phyloP scores from a whole-genome alignment of 441 rosid genomes.

The Raphanus hybrid region DNA sequence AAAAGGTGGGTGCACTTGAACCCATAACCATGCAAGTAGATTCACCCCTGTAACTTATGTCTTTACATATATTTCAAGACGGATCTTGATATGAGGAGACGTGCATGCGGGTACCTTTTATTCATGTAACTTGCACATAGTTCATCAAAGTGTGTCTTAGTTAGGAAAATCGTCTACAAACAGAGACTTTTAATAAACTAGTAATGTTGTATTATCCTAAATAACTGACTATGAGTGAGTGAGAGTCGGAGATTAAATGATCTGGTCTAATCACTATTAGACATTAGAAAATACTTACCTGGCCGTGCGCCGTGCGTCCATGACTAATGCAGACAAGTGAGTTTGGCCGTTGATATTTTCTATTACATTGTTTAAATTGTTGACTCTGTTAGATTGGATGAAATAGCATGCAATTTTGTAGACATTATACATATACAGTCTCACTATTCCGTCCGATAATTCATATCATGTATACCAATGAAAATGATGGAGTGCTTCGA shows the following conservation, averaged over 20 bases:
- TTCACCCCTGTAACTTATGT: too few species aligned
- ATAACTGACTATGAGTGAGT: not conserved
- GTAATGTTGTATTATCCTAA: not conserved
- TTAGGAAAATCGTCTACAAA: not conserved
- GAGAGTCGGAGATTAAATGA: not conserved
- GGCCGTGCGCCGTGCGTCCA: not conserved
- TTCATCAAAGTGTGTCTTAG: conserved; percentile 4
- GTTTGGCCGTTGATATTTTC: not conserved
- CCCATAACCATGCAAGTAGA: too few species aligned
- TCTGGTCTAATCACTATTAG: conserved; percentile 1
- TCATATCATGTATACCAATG: not conserved
- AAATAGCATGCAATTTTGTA: too few species aligned
- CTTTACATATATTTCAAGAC: not conserved
- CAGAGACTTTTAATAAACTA: not conserved
- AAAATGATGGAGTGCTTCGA: not conserved
- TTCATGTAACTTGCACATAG: conserved; percentile 15
- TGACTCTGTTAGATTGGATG: not conserved
- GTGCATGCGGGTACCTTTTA: conserved; percentile 1
- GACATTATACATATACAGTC: not conserved
- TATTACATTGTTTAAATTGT: not conserved
- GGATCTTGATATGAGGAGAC: not conserved
- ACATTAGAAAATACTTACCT: not conserved
- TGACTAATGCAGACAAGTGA: not conserved
- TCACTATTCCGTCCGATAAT: not conserved
- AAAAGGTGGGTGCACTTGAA: too few species aligned